Evolutionary conservation across 306 rosid species (phyloP).

Genomic region (Datisca glomerata): DNA sequence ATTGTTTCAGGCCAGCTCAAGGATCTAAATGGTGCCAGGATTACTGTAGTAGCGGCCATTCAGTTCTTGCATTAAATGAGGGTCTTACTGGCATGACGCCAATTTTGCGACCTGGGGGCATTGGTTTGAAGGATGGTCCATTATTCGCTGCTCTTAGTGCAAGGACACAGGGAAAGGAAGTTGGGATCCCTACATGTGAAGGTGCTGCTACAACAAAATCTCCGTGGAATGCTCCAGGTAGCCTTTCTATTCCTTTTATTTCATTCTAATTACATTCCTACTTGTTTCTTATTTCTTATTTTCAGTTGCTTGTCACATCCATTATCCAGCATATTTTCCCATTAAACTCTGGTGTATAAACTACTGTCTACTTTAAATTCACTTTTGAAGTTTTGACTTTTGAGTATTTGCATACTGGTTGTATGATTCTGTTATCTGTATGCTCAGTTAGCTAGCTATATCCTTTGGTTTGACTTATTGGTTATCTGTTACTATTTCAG

Average conservation of each 20-base stretch:
- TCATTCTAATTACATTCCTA: not conserved
- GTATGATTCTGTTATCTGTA: not conserved
- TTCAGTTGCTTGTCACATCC: not conserved
- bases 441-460: not conserved
- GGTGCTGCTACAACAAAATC: conserved; percentile 96
- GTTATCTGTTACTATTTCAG: conserved; percentile 23
- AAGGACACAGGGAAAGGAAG: conserved; percentile 78
- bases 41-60: conserved; percentile 90
- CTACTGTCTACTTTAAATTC: not conserved
- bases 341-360: not conserved
- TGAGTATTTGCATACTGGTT: not conserved
- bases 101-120: conserved; percentile 85
- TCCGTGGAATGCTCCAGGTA: conserved; percentile 99
- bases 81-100: conserved; percentile 94
- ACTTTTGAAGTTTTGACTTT: not conserved
- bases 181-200: conserved; percentile 91
- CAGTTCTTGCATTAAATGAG: conserved; percentile 75
- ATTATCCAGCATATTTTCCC: not conserved
- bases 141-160: conserved; percentile 84
- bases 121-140: conserved; percentile 73
- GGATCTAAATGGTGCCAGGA: conserved; percentile 74
- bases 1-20: conserved; percentile 93
- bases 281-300: conserved; percentile 1
- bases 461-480: not conserved
- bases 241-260: not conserved